These are phyloP conservation scores for Volvariella surrecta DNA, from an alignment of 1,284 basidiomycete genomes.

Conservation along the genomic window DNA sequence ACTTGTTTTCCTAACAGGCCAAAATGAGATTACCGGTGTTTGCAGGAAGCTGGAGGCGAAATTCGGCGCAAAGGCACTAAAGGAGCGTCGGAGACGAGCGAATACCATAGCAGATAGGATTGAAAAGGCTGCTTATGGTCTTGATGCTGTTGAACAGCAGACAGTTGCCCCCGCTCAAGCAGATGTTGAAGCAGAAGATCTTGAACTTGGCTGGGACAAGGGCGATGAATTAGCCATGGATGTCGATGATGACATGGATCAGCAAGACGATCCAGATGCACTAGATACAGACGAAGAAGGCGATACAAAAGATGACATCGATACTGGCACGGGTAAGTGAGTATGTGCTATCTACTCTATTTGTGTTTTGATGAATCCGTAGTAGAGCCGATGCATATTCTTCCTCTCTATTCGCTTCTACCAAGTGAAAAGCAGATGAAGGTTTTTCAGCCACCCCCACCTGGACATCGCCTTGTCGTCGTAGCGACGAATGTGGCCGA, in stretches of 20 bases:
- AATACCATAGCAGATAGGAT: not conserved
- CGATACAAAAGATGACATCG: constrained; percentile 38
- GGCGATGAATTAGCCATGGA: constrained; percentile 49
- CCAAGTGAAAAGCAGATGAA: constrained; percentile 95
- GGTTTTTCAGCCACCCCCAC: constrained; percentile 86
- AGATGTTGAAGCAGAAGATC: constrained; percentile 72
- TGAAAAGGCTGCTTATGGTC: constrained; percentile 1
- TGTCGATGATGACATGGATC: constrained; percentile 42
- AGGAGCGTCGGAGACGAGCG: constrained; percentile 36
- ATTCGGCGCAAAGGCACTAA: constrained; percentile 65
- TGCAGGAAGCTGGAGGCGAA: constrained; percentile 78
- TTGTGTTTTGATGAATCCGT: constrained; percentile 3
- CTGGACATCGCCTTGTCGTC: constrained; percentile 86
- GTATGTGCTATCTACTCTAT: constrained; percentile 2
- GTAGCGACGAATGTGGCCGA: constrained; percentile 99
- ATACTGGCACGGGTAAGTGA: constrained; percentile 60
- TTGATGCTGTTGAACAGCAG: constrained; percentile 13
- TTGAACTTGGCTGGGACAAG: constrained; percentile 56
- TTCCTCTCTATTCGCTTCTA: constrained; percentile 96
- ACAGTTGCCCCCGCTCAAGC: constrained; percentile 40
- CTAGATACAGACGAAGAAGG: constrained; percentile 48
- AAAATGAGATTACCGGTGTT: constrained; percentile 93
- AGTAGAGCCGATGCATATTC: constrained; percentile 72
- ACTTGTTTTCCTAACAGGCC: constrained; percentile 96
- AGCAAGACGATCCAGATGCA: constrained; percentile 41